A percentile compares a stretch with the other conserved stretches of the same genome.
These are phyloP conservation scores for Rosa chinensis DNA, from an alignment of 306 rosid genomes.

Conservation along the genomic window DNA sequence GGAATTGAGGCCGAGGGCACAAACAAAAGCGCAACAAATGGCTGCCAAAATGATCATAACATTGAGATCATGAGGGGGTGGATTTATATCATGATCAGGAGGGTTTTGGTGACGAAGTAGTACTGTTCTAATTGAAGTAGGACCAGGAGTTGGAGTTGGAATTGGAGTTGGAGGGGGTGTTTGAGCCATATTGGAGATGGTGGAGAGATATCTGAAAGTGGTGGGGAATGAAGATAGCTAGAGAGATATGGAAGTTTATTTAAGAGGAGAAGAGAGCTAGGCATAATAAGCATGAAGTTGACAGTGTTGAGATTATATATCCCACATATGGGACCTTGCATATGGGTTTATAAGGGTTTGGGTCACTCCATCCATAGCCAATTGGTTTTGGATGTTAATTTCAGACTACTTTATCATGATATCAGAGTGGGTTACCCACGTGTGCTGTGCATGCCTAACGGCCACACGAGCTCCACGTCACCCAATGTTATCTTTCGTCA, in stretches of 20 bases:
- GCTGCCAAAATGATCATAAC: conserved; percentile 54
- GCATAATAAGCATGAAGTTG: conserved; percentile 13
- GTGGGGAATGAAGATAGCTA: conserved; percentile 10
- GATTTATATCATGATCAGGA: conserved; percentile 9
- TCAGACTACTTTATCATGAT: too few species aligned
- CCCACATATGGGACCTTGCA: too few species aligned
- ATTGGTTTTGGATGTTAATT: too few species aligned
- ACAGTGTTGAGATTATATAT: too few species aligned
- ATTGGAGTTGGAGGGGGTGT: conserved; percentile 31
- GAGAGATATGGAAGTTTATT: background rate
- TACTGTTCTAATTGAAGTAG: conserved; percentile 27
- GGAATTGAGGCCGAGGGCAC: conserved; percentile 73
- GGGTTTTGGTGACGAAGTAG: conserved; percentile 12
- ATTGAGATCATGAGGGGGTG: conserved; percentile 28
- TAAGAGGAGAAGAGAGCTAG: conserved; percentile 8
- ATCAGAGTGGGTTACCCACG: too few species aligned
- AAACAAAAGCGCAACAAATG: conserved; percentile 56
- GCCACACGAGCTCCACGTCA: too few species aligned
- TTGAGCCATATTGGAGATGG: conserved; percentile 39
- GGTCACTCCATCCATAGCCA: too few species aligned
- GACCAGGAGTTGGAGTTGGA: conserved; percentile 24
- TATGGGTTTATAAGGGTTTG: too few species aligned
- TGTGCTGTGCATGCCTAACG: too few species aligned
- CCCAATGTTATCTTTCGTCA: too few species aligned
- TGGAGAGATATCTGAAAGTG: background rate